phyloP scores from a whole-genome alignment of 345 rosid genomes.

The Populus davidiana region DNA sequence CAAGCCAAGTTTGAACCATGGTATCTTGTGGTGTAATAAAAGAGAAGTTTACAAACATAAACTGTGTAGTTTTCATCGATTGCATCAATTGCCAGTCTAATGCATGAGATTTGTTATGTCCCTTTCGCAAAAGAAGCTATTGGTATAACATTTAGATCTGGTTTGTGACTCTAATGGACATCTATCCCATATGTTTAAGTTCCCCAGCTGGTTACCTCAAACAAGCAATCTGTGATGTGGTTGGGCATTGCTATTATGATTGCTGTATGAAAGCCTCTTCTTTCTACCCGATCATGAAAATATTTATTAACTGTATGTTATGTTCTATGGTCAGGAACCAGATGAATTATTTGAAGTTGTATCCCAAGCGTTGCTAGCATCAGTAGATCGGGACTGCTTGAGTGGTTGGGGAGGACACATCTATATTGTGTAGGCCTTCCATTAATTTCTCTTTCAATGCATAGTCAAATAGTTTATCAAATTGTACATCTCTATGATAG shows the following conservation, averaged over 20 bases:
- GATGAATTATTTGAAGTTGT: constrained; percentile 85
- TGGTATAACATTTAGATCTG: background rate
- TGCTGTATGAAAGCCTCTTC: background rate
- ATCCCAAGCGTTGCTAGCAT: constrained; percentile 85
- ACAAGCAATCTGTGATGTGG: background rate
- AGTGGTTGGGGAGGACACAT: constrained; percentile 99
- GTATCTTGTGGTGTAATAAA: background rate
- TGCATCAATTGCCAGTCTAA: background rate
- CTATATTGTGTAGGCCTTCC: constrained; percentile 80
- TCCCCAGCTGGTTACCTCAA: background rate
- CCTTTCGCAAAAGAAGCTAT: background rate
- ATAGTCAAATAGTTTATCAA: background rate
- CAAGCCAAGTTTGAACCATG: background rate
- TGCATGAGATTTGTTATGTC: background rate
- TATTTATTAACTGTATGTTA: background rate
- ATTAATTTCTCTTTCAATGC: background rate
- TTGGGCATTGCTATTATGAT: background rate
- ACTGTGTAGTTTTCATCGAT: background rate
- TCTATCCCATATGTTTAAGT: background rate
- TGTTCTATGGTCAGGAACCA: constrained; percentile 53
- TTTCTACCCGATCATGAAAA: background rate
- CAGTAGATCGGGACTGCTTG: constrained; percentile 92
- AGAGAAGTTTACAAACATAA: background rate
- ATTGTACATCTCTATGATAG: background rate
- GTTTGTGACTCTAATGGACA: background rate